A percentile compares a stretch with the other conserved stretches of the same genome.
Evolutionary conservation across 306 rosid species (phyloP).

Genomic region (Cucurbita ficifolia): DNA sequence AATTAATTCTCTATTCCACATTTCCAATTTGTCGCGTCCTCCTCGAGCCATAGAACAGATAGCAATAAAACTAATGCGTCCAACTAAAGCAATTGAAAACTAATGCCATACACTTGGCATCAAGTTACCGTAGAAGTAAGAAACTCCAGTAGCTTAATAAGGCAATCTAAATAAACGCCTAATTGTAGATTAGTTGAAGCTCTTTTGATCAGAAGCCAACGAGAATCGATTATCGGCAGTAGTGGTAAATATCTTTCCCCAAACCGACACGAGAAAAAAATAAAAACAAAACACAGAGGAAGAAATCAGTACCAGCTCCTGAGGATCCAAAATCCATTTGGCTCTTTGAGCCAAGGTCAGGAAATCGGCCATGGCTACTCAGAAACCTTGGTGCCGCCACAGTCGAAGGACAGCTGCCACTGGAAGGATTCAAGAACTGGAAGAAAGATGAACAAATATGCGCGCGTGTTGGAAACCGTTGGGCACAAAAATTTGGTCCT

Average conservation of each 20-base stretch:
- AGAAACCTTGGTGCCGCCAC: slow-evolving; percentile 16
- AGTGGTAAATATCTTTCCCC: background rate
- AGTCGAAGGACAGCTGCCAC: background rate
- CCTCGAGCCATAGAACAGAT: background rate
- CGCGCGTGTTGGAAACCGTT: no score
- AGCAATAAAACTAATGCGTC: background rate
- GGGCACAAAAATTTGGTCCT: no score
- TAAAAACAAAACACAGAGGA: background rate
- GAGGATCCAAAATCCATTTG: slow-evolving; percentile 77
- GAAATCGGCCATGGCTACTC: slow-evolving; percentile 71
- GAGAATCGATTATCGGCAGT: background rate
- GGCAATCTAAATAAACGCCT: background rate
- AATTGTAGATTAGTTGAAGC: background rate
- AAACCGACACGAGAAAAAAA: background rate
- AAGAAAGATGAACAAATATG: background rate
- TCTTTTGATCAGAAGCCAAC: background rate
- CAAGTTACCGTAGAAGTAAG: background rate
- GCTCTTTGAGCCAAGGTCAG: slow-evolving; percentile 67
- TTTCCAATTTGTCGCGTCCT: background rate
- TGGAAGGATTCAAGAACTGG: background rate
- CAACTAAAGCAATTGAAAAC: background rate
- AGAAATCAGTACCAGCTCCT: slow-evolving; percentile 32
- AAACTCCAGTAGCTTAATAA: background rate
- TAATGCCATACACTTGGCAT: background rate
- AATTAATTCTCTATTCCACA: background rate